Base-by-base conservation (phyloP, 441 rosid genomes). In the Corymbia calophylla region DNA sequence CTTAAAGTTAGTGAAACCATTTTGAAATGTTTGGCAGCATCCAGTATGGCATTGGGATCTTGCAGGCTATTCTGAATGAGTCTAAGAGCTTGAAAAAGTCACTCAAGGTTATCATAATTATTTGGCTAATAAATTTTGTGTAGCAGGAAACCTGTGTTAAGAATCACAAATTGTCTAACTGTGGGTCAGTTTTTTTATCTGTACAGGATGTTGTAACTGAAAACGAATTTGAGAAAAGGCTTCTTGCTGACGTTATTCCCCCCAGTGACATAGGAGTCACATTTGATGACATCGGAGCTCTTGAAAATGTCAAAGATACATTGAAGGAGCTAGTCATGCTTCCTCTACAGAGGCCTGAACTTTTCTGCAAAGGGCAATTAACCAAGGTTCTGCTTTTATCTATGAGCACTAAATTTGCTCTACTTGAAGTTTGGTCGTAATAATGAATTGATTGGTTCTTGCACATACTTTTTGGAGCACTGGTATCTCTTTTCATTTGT, bases 311-410 rank as follows among this genome's bases (percentile, higher is more conserved):
- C 89, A 97, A 97, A 94, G 98, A 96, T 91, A 96, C 99, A 56
- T 92, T 97, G 92, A 97, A 96, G 92, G 99, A 97, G 93, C 94
- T 97, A 91, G 99, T 97, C 92, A 97, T 97, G 98, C 99, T 96
- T 92, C 99, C 99, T 89, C 91, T 97, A 88, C 98, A 96, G 91
- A 94, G 99, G 93, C 99, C 99, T 62, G 98, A 97, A 90, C 95
- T 97, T 92, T 97, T 97, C 93, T 96, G 98, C 96, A 97, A 95
- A 92, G 98, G 99, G 90, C 97, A 97, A 89, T 91, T 97, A 84
- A 96, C 99, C 88, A 96, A 97, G 98, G 99, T 97, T 73, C 88
- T 64, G 25, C 90, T 48, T 88, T 31, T 77, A 87, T 68, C 64
- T 49, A n/a, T 60, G 31, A 18, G 55, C 55, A 31, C 60, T 8